Evolutionary conservation across 2,329 filamentous ascomycete genomes (phyloP).

Genomic region (Neofusicoccum kwambonambiense): DNA sequence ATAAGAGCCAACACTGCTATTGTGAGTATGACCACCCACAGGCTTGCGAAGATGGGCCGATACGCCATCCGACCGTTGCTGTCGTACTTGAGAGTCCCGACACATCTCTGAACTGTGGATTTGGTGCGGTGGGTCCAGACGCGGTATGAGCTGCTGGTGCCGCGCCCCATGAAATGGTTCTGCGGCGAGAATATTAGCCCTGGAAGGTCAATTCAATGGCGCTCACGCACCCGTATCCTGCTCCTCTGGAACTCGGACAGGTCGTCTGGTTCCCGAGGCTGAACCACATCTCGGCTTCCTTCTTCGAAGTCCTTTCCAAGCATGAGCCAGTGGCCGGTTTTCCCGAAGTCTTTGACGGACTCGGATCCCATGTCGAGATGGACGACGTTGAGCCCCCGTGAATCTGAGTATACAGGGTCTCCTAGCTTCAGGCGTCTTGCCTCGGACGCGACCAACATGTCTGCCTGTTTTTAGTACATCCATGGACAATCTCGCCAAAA

Average conservation of each 20-base stretch:
- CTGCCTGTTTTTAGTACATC: background rate
- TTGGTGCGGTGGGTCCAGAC: background rate
- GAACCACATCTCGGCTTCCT: background rate
- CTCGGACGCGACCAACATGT: background rate
- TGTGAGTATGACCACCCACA: background rate
- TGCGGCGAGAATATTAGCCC: background rate
- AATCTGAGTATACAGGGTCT: background rate
- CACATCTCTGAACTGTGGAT: background rate
- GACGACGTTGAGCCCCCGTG: background rate
- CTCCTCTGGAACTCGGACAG: background rate
- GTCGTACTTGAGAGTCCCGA: background rate
- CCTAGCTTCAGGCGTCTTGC: background rate
- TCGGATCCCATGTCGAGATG: background rate
- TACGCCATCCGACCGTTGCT: background rate
- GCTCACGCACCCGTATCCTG: background rate
- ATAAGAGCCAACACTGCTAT: background rate
- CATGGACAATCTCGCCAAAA: background rate
- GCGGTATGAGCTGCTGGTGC: background rate
- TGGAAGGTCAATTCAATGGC: background rate
- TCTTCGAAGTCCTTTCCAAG: slow-evolving; percentile 1
- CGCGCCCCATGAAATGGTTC: background rate
- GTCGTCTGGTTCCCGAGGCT: background rate
- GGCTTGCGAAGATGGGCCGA: background rate
- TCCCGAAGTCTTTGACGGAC: background rate
- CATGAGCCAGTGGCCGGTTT: background rate